phyloP scores from a whole-genome alignment of 2,329 filamentous ascomycete genomes.

The Penicillium thymicola region DNA sequence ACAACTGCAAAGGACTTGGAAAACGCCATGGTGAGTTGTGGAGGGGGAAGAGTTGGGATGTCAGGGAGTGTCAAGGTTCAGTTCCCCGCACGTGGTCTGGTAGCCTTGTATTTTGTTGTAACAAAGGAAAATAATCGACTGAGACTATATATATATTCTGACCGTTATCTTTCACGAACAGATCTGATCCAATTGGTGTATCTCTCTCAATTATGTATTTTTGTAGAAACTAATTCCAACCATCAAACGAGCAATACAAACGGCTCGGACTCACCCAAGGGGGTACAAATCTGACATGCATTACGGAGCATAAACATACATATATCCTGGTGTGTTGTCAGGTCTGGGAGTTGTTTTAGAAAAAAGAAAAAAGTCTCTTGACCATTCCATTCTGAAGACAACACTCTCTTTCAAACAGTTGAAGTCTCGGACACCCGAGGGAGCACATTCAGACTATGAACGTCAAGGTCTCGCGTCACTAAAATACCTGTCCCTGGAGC shows the following conservation, averaged over 20 bases:
- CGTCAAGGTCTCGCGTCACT: slow-evolving; percentile 1
- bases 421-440: neutral
- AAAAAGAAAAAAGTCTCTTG: neutral
- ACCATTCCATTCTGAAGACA: neutral
- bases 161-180: neutral
- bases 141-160: neutral
- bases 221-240: neutral
- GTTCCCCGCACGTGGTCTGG: neutral
- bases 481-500: neutral
- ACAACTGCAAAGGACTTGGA: neutral
- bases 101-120: neutral
- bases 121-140: neutral
- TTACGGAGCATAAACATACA: neutral
- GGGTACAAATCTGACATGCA: slow-evolving; percentile 4
- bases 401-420: neutral
- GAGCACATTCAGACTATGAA: slow-evolving; percentile 1
- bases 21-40: neutral
- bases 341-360: neutral
- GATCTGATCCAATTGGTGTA: neutral
- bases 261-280: neutral
- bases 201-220: neutral
- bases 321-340: neutral
- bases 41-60: neutral
- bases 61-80: neutral
- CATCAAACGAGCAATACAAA: neutral